Evolutionary conservation across 2,329 filamentous ascomycete species (phyloP).

Genomic region (Davidsoniella neocaledoniae): DNA sequence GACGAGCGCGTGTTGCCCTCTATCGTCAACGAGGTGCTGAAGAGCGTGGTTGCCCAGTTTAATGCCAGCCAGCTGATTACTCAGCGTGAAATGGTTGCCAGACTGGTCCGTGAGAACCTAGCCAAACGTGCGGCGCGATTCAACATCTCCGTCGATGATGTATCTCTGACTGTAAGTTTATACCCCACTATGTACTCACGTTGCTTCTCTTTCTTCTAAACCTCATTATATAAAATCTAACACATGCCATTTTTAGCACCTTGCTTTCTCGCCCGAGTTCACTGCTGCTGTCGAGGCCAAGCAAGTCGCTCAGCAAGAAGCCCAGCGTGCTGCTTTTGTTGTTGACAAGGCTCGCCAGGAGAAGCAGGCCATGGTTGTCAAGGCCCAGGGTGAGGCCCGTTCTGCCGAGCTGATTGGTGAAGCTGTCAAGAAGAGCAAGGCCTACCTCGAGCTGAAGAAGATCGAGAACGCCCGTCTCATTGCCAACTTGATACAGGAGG

Average conservation of each 20-base stretch:
- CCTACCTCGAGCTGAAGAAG: slow-evolving; percentile 92
- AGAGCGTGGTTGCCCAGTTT: slow-evolving; percentile 97
- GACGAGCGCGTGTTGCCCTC: slow-evolving; percentile 93
- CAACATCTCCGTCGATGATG: slow-evolving; percentile 95
- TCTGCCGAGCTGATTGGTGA: slow-evolving; percentile 97
- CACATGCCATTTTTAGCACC: slow-evolving; percentile 30
- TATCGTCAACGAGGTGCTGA: slow-evolving; percentile 96
- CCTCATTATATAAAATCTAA: not conserved
- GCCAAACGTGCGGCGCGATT: slow-evolving; percentile 82
- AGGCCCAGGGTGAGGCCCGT: slow-evolving; percentile 95
- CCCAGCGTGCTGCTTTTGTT: slow-evolving; percentile 89
- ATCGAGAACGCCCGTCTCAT: slow-evolving; percentile 91
- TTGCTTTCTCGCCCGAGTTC: slow-evolving; percentile 58
- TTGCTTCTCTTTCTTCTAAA: not conserved
- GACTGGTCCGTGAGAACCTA: slow-evolving; percentile 82
- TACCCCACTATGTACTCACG: not conserved
- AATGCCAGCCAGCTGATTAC: slow-evolving; percentile 97
- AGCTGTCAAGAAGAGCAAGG: slow-evolving; percentile 97
- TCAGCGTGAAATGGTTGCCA: slow-evolving; percentile 91
- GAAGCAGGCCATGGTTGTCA: slow-evolving; percentile 97
- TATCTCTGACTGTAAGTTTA: slow-evolving; percentile 69
- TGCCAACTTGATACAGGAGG: slow-evolving; percentile 73
- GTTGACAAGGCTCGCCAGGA: slow-evolving; percentile 98
- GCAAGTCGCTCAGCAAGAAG: slow-evolving; percentile 74
- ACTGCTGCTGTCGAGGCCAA: slow-evolving; percentile 58